A percentile compares a stretch with the other conserved stretches of the same genome.
Evolutionary conservation across 768 basidiomycete genomes (phyloP).

Genomic region (Lentinula detonsa): DNA sequence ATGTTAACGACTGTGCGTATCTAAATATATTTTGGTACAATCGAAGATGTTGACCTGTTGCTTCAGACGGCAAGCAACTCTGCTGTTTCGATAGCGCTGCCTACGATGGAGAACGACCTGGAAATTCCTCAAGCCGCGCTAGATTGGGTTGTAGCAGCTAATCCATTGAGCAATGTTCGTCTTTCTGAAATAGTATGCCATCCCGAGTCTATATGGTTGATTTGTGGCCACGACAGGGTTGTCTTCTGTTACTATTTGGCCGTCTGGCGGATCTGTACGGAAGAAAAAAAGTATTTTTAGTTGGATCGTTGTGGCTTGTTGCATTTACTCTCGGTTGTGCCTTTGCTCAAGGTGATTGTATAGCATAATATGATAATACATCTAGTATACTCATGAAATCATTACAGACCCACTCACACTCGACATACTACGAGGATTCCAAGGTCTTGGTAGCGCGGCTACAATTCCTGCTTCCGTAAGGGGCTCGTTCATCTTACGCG

Average conservation of each 20-base stretch:
- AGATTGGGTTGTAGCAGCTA: slow-evolving; percentile 67
- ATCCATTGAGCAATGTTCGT: slow-evolving; percentile 60
- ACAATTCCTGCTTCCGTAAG: slow-evolving; percentile 67
- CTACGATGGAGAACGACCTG: slow-evolving; percentile 45
- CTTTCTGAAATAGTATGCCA: not conserved
- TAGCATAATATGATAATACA: not conserved
- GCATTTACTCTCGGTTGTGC: slow-evolving; percentile 60
- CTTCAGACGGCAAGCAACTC: slow-evolving; percentile 28
- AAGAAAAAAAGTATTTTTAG: slow-evolving; percentile 58
- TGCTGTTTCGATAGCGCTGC: slow-evolving; percentile 44
- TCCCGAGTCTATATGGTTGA: not conserved
- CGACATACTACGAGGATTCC: slow-evolving; percentile 67
- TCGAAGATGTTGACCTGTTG: not conserved
- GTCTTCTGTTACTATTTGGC: slow-evolving; percentile 70
- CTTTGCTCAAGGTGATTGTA: slow-evolving; percentile 45
- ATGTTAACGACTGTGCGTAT: slow-evolving; percentile 29
- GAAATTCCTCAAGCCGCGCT: slow-evolving; percentile 43
- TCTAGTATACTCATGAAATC: not conserved
- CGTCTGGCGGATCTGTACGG: slow-evolving; percentile 80
- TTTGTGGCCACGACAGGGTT: slow-evolving; percentile 43
- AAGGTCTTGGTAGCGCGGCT: slow-evolving; percentile 78
- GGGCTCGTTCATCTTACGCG: too few species aligned
- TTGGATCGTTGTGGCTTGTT: slow-evolving; percentile 49
- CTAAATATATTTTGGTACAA: not conserved
- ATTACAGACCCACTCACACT: slow-evolving; percentile 52